Evolutionary conservation across 2,329 filamentous ascomycete species (phyloP).

Genomic region (Penicillium rolfsii): DNA sequence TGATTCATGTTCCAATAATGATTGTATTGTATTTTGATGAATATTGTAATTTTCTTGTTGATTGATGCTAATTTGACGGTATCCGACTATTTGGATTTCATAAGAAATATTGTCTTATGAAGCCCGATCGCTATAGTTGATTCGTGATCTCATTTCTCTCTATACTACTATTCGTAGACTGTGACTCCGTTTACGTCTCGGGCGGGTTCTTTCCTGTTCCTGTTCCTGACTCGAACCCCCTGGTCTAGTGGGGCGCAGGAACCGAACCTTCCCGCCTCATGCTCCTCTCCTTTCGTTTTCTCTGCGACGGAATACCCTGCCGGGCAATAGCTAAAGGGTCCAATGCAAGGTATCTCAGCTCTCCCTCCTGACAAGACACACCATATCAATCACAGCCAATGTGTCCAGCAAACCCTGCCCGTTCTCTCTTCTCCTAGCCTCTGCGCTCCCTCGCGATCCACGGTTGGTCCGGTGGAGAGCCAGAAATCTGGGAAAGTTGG

Average conservation of each 20-base stretch:
- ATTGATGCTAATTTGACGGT: background rate
- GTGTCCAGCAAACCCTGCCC: background rate
- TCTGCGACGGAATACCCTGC: background rate
- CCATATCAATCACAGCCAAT: background rate
- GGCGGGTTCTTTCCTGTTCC: background rate
- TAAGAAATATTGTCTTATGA: no score
- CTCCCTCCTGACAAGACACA: background rate
- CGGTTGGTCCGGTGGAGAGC: conserved; percentile 8
- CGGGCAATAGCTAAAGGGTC: no score
- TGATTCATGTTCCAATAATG: background rate
- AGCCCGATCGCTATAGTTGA: background rate
- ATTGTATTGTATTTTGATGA: background rate
- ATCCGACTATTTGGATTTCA: background rate
- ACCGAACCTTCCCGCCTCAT: background rate
- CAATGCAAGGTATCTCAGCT: background rate
- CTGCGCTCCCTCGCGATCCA: conserved; percentile 7
- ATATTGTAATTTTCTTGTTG: no score
- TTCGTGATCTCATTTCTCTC: background rate
- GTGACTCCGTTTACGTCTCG: no score
- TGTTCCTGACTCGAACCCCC: background rate
- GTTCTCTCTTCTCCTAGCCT: background rate
- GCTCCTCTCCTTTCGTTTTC: background rate
- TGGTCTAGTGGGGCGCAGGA: background rate
- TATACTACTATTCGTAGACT: background rate
- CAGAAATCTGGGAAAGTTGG: conserved; percentile 9